Evolutionary conservation across 139 green algal genomes (phyloP), one percentile per base, ranked within the genome.

Genomic region (Edaphochlamys debaryana): DNA sequence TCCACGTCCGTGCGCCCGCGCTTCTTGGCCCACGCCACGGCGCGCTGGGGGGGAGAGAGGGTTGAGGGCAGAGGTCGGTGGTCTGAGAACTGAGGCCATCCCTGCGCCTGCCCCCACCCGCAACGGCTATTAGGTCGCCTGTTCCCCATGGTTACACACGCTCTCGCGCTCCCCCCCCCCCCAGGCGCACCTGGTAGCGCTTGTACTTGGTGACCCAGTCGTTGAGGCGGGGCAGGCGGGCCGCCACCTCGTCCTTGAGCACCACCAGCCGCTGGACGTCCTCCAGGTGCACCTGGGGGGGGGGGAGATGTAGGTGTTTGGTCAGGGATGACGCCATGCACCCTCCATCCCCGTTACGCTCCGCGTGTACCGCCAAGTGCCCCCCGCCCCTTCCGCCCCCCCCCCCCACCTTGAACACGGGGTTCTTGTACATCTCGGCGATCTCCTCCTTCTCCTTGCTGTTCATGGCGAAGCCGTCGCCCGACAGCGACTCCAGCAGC

Each of bases 401-500:
- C 52, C 52, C 52, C 42, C 71, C 3, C 60, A 82, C 77, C 77
- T 75, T 83, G 64, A 83, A 83, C 9, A 29, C 63, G 29, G 77
- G 77, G 63, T 73, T 75, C 45, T 54, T 50, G 64, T 83, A 83
- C 45, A 83, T 67, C 42, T 75, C 45, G 30, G 67, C 77, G 19
- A 83, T 73, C 34, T 75, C 77, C 66, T 71, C 30, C 37, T 42
- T 48, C 66, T 71, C 36, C 66, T 37, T 22, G 66, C 66, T 71
- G 66, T 71, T 71, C 23, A 71, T 37, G 23, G 66, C 66, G 42
- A 71, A 71, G 66, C 66, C 66, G 22, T 42, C 34, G 34, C 36
- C 37, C 37, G 42, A 19, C n/a, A 71, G 36, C 37, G 37, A 36
- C 66, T 71, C 66, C 3, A 40, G 25, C 56, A 63, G 56, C 56